A percentile compares a stretch with the other conserved stretches of the same genome.
These are phyloP conservation scores for Alternaria gaisen DNA, from an alignment of 2,329 filamentous ascomycete genomes.

Conservation along the genomic window DNA sequence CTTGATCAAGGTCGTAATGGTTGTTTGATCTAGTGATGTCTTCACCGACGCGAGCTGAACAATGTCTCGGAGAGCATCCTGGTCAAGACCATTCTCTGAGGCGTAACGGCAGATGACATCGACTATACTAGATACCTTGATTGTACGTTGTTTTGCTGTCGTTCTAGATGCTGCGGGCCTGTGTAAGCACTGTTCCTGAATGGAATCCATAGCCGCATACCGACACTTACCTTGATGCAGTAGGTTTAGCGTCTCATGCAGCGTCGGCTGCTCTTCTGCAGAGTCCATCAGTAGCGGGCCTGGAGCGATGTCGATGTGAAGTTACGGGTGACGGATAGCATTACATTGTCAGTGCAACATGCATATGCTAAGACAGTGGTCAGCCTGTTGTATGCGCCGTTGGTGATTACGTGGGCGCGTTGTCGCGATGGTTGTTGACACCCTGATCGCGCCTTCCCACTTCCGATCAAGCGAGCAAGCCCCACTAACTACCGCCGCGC, in stretches of 20 bases:
- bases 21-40: slow-evolving; percentile 78
- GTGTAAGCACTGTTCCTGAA: slow-evolving; percentile 32
- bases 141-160: slow-evolving; percentile 71
- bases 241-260: slow-evolving; percentile 49
- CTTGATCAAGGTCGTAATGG: slow-evolving; percentile 72
- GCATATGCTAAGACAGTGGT: slow-evolving; percentile 33
- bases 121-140: slow-evolving; percentile 69
- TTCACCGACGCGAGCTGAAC: slow-evolving; percentile 72
- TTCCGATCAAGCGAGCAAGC: slow-evolving; percentile 35
- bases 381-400: slow-evolving; percentile 29
- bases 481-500: slow-evolving; percentile 9
- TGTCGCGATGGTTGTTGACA: slow-evolving; percentile 40
- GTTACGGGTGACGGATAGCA: slow-evolving; percentile 45
- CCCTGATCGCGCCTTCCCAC: slow-evolving; percentile 33
- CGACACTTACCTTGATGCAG: slow-evolving; percentile 46
- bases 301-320: slow-evolving; percentile 12
- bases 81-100: slow-evolving; percentile 73
- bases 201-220: slow-evolving; percentile 24
- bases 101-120: slow-evolving; percentile 69
- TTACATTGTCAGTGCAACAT: slow-evolving; percentile 35
- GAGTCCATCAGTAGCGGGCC: slow-evolving; percentile 34
- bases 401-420: slow-evolving; percentile 29
- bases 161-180: slow-evolving; percentile 44
- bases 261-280: slow-evolving; percentile 39
- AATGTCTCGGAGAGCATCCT: slow-evolving; percentile 67